Percentiles rank a stretch among this genome's conserved stretches.
These are phyloP conservation scores for Ligustrum vulgare DNA, from an alignment of 257 asterid species.

Conservation along the genomic window DNA sequence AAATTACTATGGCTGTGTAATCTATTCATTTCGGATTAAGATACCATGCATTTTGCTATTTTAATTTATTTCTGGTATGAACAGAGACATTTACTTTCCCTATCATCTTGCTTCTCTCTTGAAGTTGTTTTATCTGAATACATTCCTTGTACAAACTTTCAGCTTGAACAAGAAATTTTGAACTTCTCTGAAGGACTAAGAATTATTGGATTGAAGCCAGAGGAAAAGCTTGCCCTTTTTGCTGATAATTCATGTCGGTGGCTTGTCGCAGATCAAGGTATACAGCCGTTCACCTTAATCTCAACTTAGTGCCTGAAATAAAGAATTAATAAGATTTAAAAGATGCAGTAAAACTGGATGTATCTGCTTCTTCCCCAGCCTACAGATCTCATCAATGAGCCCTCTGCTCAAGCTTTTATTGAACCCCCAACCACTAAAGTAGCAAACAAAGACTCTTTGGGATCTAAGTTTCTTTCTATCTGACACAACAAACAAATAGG, in stretches of 20 bases:
- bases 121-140: no score
- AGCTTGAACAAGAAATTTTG: slow-evolving; percentile 85
- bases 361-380: not conserved
- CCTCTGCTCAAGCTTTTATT: not conserved
- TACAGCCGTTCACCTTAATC: slow-evolving; percentile 17
- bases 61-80: not conserved
- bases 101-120: not conserved
- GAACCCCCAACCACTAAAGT: not conserved
- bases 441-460: not conserved
- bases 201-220: slow-evolving; percentile 71
- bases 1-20: not conserved
- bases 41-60: not conserved
- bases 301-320: not conserved
- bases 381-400: not conserved
- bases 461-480: not conserved
- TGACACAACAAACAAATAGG: not conserved
- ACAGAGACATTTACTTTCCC: not conserved
- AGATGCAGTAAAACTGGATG: not conserved
- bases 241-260: slow-evolving; percentile 98
- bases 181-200: slow-evolving; percentile 86
- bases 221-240: slow-evolving; percentile 84
- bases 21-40: not conserved
- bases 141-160: slow-evolving; percentile 26
- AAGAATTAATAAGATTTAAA: not conserved
- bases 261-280: slow-evolving; percentile 98